Evolutionary conservation across 1,139 yeast species (phyloP), one percentile per base, ranked within the genome.

Genomic region (Saccharomycopsis hybrid): DNA sequence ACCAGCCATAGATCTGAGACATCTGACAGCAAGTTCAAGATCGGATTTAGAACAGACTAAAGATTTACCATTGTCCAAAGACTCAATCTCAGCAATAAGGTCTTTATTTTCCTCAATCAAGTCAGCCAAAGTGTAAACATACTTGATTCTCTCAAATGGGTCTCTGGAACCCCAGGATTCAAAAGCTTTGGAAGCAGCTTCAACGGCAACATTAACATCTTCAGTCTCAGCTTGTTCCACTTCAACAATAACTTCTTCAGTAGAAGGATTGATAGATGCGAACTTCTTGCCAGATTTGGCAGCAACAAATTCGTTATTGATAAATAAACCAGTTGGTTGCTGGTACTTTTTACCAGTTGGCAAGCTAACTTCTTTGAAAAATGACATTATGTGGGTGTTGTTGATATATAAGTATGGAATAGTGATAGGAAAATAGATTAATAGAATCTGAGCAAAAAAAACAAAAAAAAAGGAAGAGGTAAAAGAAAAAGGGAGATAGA

Each of bases 61-160:
- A 46, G 86, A 75, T 63, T 83, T 83, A 63, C 90, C 90, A 51
- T 84, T 81, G 62, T 83, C 89, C 72, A 84, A 70, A n/a, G 89
- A 80, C 66, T 83, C 90, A 60, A 83, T 74, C 7, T 80, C 69
- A 33, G 79, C 72, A 53, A 82, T 62, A 37, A 76, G 62, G 39
- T 82, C 86, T 57, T 70, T 67, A 55, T 82, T 72, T 57, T 74
- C 66, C 57, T 77, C 81, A 59, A 82, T 63, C 46, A 74, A 64
- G 50, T 77, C 80, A 27, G 86, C 86, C 47, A 82, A 65, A 63
- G 76, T 80, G 65, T 65, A 63, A 58, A 82, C 66, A 41, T 76
- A 71, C 39, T 66, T 60, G 25, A 80, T 82, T 64, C 85, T 72
- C 52, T 68, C 70, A 35, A 65, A 67, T 5, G 70, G 68, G 53